Evolutionary conservation across 306 rosid genomes (phyloP), one percentile per base, ranked within the genome.

Genomic region (Pterocarpus macrocarpus): DNA sequence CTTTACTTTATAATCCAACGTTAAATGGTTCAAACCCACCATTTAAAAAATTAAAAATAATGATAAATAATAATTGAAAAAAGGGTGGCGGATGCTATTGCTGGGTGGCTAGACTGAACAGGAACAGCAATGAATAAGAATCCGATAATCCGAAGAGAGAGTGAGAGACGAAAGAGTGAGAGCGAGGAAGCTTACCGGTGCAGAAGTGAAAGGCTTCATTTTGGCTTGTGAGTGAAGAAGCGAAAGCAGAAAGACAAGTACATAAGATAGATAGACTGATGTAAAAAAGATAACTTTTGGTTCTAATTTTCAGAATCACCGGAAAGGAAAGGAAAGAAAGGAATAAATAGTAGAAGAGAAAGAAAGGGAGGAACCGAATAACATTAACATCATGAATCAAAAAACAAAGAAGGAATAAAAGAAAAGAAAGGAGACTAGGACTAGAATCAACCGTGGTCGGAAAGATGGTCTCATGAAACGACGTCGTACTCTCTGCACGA

Each of bases 131-230:
- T 36, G 28, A 36, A 64, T 35, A 52, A 80, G 7, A 74, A 4
- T 32, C 57, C 12, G 1, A 55, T n/a, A 5, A 52, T 55, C 61
- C 28, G 8, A 17, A 5, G 30, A n/a, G 28, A 15, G 2, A 15
- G 67, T 22, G 32, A 15, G 28, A 71, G 34, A 35, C 30, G 13
- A n/a, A 33, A 65, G 52, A 82, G 50, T 7, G 56, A 15, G 45
- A 68, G 39, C 8, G 8, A 66, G 72, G 43, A 77, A 84, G 71
- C 82, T 85, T 81, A 89, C 92, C 32, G 87, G 81, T 81, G 87
- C 85, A 67, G 85, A 71, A 83, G 74, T 71, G 74, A 75, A 75
- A 85, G 85, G 55, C 71, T 87, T 89, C 89, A 87, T 89, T 71
- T 33, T 12, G 61, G 35, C 36, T 1, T 50, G 39, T 30, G 62